A percentile compares a stretch with the other conserved stretches of the same genome.
phyloP scores from a whole-genome alignment of 169 alveolate species.

The Blepharisma undulans region DNA sequence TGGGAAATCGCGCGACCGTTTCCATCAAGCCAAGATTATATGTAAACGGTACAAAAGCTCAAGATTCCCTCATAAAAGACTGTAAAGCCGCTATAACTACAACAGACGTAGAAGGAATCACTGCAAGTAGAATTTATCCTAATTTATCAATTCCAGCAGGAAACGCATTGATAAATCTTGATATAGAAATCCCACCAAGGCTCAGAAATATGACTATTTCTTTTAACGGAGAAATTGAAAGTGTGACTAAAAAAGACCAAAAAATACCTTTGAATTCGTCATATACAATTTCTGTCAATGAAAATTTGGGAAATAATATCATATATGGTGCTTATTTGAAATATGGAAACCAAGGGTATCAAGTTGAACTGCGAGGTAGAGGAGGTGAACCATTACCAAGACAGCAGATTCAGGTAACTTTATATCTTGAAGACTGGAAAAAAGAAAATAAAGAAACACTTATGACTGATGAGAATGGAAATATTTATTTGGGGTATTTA shows the following conservation, averaged over 20 bases:
- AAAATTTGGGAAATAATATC: not conserved
- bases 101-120: constrained; percentile 42
- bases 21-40: constrained; percentile 55
- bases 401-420: not conserved
- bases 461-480: constrained; percentile 55
- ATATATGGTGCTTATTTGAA: not conserved
- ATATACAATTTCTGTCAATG: not conserved
- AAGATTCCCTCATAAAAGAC: constrained; percentile 44
- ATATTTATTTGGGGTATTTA: constrained; percentile 46
- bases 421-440: not conserved
- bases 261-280: not conserved
- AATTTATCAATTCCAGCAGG: constrained; percentile 37
- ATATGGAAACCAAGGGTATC: not conserved
- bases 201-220: constrained; percentile 24
- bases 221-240: constrained; percentile 47
- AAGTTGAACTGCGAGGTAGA: constrained; percentile 3
- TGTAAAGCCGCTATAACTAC: constrained; percentile 45
- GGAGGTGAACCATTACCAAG: constrained; percentile 4
- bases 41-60: constrained; percentile 50
- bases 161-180: constrained; percentile 42
- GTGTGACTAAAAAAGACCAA: constrained; percentile 22
- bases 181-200: constrained; percentile 71
- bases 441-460: not conserved
- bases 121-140: constrained; percentile 48
- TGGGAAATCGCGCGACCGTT: constrained; percentile 62